Conservation (phyloP, 345 rosid species). For the Rubroshorea leprosula region DNA sequence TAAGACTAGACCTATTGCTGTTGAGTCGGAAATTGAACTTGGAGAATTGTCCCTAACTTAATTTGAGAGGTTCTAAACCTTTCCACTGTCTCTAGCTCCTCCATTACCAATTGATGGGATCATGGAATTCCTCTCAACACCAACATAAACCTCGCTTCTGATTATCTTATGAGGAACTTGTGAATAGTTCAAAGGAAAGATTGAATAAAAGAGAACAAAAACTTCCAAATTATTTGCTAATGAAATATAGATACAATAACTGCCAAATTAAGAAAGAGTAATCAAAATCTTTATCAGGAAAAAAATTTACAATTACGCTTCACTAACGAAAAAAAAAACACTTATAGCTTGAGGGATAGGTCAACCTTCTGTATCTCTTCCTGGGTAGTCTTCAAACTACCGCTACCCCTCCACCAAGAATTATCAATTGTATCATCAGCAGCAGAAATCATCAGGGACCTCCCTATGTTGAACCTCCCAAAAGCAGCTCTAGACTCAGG, state of each 20-base stretch:
- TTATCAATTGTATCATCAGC: constrained; percentile 20
- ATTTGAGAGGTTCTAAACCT: too few species aligned
- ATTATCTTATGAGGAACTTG: too few species aligned
- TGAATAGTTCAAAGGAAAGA: too few species aligned
- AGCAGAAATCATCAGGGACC: constrained; percentile 21
- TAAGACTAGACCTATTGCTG: not conserved
- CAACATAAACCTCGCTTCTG: too few species aligned
- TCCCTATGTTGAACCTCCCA: constrained; percentile 36
- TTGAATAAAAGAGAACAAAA: too few species aligned
- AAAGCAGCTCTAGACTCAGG: constrained; percentile 21
- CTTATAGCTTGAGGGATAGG: constrained; percentile 60
- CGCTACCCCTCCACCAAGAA: constrained; percentile 26
- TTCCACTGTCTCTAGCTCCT: not conserved
- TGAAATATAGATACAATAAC: constrained; percentile 23
- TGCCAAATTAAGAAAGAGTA: constrained; percentile 10
- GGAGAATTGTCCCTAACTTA: not conserved
- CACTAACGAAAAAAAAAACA: constrained; percentile 2
- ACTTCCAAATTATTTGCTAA: constrained; percentile 7
- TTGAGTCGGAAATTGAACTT: not conserved
- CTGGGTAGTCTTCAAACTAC: constrained; percentile 27
- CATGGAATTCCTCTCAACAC: too few species aligned
- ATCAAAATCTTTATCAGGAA: constrained; percentile 17
- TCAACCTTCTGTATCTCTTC: constrained; percentile 62
- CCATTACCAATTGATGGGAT: not conserved
- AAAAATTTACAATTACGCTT: constrained; percentile 1